phyloP scores from a whole-genome alignment of 1,139 yeast species.

The Diutina catenulata region DNA sequence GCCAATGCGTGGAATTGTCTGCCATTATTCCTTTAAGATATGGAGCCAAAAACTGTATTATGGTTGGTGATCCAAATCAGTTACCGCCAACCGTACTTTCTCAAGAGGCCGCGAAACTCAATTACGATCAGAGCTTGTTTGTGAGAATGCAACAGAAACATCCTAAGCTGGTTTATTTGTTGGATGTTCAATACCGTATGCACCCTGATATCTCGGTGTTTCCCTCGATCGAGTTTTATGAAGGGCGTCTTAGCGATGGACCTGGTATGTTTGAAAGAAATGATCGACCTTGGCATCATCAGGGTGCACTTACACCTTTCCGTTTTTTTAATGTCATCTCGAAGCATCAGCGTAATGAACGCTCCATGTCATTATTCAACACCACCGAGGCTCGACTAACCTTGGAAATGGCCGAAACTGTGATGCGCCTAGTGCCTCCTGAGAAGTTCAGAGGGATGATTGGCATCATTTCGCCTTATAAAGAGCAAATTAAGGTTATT shows the following conservation, averaged over 20 bases:
- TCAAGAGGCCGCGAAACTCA: constrained; percentile 59
- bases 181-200: constrained; percentile 97
- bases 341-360: constrained; percentile 48
- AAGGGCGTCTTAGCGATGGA: constrained; percentile 65
- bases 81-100: constrained; percentile 97
- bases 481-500: constrained; percentile 64
- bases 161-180: constrained; percentile 52
- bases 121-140: constrained; percentile 86
- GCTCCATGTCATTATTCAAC: constrained; percentile 63
- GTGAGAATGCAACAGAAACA: constrained; percentile 78
- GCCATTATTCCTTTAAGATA: constrained; percentile 87
- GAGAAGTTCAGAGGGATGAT: constrained; percentile 56
- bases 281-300: constrained; percentile 64
- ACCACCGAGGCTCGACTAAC: constrained; percentile 61
- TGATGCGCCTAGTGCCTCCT: constrained; percentile 40
- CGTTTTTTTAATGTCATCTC: constrained; percentile 64
- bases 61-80: constrained; percentile 99
- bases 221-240: constrained; percentile 78
- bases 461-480: constrained; percentile 92
- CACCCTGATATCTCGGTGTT: constrained; percentile 83
- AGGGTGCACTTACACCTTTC: constrained; percentile 52
- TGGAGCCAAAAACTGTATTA: constrained; percentile 82
- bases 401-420: constrained; percentile 49
- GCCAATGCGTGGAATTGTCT: constrained; percentile 92
- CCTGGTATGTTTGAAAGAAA: constrained; percentile 50